Conservation (phyloP, 495 filamentous ascomycete species). For the Aspergillus affinis region DNA sequence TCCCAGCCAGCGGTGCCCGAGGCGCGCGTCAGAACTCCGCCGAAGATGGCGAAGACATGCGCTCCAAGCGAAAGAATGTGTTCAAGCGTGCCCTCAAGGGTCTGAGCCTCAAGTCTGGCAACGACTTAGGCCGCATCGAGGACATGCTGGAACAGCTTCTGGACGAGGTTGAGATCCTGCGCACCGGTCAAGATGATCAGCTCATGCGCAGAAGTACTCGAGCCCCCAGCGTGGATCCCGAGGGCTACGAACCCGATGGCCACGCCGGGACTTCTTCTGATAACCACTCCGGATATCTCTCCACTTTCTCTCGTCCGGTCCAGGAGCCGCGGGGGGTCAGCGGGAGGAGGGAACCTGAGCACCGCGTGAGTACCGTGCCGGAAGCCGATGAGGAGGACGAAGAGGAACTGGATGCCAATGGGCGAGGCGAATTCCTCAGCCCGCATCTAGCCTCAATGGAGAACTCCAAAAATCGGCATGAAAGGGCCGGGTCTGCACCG, state of each 20-base stretch:
- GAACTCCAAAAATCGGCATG: conserved; percentile 29
- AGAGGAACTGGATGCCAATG: conserved; percentile 62
- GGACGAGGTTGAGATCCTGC: conserved; percentile 85
- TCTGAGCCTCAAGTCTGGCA: conserved; percentile 78
- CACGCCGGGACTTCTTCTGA: conserved; percentile 75
- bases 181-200: conserved; percentile 53
- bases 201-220: conserved; percentile 25
- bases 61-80: conserved; percentile 80
- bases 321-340: conserved; percentile 18
- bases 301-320: conserved; percentile 60
- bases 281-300: conserved; percentile 76
- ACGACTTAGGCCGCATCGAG: conserved; percentile 89
- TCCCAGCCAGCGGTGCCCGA: conserved; percentile 53
- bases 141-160: conserved; percentile 92
- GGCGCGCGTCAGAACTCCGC: conserved; percentile 52
- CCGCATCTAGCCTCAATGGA: conserved; percentile 37
- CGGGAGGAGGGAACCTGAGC: conserved; percentile 64
- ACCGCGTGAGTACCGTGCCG: conserved; percentile 84
- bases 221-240: conserved; percentile 41
- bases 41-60: conserved; percentile 72
- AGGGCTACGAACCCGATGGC: conserved; percentile 82
- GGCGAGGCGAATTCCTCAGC: conserved; percentile 52
- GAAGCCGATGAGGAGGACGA: conserved; percentile 77
- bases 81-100: conserved; percentile 91
- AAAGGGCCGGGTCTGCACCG: conserved; percentile 63